Percentiles rank a stretch among this genome's conserved stretches.
Evolutionary conservation across 805 yeast genomes (phyloP).

Genomic region (Saccharomycopsis vini): DNA sequence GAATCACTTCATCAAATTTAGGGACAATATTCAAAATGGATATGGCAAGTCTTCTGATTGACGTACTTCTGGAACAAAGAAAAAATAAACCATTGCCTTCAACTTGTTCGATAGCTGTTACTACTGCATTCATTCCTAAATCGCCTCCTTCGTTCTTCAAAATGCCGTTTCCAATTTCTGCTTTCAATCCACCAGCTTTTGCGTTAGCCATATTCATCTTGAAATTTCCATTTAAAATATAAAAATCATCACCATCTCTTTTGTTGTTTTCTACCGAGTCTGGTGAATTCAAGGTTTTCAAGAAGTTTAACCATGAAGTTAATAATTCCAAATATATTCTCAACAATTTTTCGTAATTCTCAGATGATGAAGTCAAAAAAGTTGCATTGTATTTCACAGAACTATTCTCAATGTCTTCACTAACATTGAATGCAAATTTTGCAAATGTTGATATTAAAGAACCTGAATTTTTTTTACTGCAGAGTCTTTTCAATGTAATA

Average conservation of each 20-base stretch:
- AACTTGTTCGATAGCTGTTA: conserved; percentile 84
- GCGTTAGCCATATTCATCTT: conserved; percentile 19
- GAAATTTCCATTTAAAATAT: conserved; percentile 19
- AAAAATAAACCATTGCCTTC: conserved; percentile 94
- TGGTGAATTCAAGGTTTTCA: conserved; percentile 29
- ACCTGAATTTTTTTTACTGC: conserved; percentile 61
- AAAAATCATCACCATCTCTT: conserved; percentile 21
- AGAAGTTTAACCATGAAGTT: conserved; percentile 71
- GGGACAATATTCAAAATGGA: conserved; percentile 68
- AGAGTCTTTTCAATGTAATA: conserved; percentile 53
- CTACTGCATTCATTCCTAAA: conserved; percentile 66
- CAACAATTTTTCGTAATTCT: conserved; percentile 50
- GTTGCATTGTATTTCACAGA: conserved; percentile 43
- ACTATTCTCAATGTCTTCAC: conserved; percentile 21
- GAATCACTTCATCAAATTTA: conserved; percentile 79
- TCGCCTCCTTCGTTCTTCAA: conserved; percentile 18
- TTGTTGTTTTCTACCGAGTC: conserved; percentile 21
- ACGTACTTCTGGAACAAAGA: conserved; percentile 77
- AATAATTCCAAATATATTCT: conserved; percentile 71
- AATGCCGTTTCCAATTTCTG: conserved; percentile 22
- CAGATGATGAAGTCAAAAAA: conserved; percentile 42
- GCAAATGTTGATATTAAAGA: conserved; percentile 67
- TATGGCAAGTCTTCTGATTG: conserved; percentile 66
- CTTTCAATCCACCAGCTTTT: conserved; percentile 21
- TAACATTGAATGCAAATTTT: conserved; percentile 58